Conservation (phyloP, 257 asterid genomes). For the Fraxinus pennsylvanica region DNA sequence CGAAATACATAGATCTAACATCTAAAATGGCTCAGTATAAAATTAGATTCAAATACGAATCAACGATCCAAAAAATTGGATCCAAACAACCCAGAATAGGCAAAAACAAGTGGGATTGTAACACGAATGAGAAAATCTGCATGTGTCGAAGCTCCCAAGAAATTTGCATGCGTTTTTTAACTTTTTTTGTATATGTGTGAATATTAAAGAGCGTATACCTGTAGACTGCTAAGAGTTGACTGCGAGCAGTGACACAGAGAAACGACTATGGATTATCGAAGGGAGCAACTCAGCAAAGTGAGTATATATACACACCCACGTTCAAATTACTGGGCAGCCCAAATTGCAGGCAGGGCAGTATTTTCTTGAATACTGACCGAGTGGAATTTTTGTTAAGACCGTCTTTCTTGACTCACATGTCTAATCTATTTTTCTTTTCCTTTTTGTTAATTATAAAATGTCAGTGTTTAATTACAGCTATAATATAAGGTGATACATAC, state of each 20-base stretch:
- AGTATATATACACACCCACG: not conserved
- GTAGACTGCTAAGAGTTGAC: not conserved
- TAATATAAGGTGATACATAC: not conserved
- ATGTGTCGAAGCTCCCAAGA: not conserved
- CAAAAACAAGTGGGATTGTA: not conserved
- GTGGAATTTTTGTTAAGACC: not conserved
- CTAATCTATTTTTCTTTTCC: not conserved
- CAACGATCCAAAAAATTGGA: not conserved
- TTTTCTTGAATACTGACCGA: not conserved
- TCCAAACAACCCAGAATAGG: not conserved
- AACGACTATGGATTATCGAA: not conserved
- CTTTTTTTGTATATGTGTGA: not conserved
- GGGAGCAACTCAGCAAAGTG: not conserved
- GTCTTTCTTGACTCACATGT: conserved; percentile 4
- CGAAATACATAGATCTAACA: not conserved
- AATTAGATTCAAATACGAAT: not conserved
- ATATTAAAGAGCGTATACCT: not conserved
- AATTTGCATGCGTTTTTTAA: not conserved
- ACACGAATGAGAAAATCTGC: not conserved
- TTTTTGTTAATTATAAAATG: too few species aligned
- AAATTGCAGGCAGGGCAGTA: not conserved
- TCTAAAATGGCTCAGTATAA: not conserved
- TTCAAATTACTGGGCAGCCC: not conserved
- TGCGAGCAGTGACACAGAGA: not conserved
- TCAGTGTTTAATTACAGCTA: not conserved